Conservation (phyloP, 1,284 basidiomycete genomes). For the Ganoderma lucidum region DNA sequence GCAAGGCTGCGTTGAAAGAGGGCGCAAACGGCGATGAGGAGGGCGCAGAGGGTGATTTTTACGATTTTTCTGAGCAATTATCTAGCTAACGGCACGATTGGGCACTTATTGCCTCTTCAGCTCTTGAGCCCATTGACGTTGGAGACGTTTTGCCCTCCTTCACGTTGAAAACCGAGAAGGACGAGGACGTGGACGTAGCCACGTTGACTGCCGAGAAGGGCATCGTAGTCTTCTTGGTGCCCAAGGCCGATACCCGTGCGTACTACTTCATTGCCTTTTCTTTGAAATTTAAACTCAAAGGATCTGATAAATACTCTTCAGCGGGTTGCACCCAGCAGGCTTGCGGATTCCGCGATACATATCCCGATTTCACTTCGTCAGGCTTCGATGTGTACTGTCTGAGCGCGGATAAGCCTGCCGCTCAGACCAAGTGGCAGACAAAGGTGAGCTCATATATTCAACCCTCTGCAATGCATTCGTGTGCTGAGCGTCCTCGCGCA, state of each 20-base stretch:
- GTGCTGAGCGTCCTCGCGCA: neutral
- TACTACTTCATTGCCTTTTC: constrained; percentile 23
- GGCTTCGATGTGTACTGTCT: constrained; percentile 87
- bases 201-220: constrained; percentile 74
- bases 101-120: constrained; percentile 8
- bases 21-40: constrained; percentile 24
- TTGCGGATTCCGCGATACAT: constrained; percentile 87
- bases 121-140: constrained; percentile 59
- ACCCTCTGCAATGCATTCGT: neutral
- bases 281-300: neutral
- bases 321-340: constrained; percentile 91
- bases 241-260: constrained; percentile 87
- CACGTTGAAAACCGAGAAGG: constrained; percentile 82
- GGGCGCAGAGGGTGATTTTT: constrained; percentile 13
- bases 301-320: constrained; percentile 40
- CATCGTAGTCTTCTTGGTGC: constrained; percentile 84
- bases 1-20: constrained; percentile 35
- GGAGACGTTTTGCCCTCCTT: constrained; percentile 83
- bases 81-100: neutral
- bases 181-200: constrained; percentile 72
- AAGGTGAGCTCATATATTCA: constrained; percentile 58
- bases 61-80: neutral
- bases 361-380: constrained; percentile 74
- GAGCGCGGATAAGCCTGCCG: constrained; percentile 81
- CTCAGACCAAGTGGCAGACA: constrained; percentile 85